Conservation (phyloP, 2,329 filamentous ascomycete genomes). For the Fusarium incarnatum region DNA sequence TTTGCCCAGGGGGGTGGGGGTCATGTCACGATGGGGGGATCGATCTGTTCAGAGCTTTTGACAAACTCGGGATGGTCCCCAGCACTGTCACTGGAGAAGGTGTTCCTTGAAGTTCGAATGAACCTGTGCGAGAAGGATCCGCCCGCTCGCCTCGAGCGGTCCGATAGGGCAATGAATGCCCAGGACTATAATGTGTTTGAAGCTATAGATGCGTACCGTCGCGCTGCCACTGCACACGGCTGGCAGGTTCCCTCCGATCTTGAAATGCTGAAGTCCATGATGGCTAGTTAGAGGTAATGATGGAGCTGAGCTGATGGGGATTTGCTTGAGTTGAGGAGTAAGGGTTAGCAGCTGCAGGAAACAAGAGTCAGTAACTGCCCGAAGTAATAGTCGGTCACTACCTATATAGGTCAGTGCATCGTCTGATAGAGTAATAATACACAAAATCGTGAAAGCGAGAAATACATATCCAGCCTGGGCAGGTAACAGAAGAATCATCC, state of each 20-base stretch:
- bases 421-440: background rate
- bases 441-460: background rate
- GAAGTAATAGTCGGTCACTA: background rate
- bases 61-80: slow-evolving; percentile 87
- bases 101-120: slow-evolving; percentile 83
- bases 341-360: background rate
- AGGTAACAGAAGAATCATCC: background rate
- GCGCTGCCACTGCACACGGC: slow-evolving; percentile 74
- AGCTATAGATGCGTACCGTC: slow-evolving; percentile 77
- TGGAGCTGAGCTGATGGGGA: background rate
- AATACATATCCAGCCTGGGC: background rate
- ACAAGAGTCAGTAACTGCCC: background rate
- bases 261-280: slow-evolving; percentile 53
- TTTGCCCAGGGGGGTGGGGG: slow-evolving; percentile 82
- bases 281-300: background rate
- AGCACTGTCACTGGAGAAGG: slow-evolving; percentile 78
- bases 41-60: slow-evolving; percentile 85
- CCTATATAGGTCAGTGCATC: background rate
- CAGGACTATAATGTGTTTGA: slow-evolving; percentile 75
- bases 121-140: slow-evolving; percentile 78
- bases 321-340: too few species aligned
- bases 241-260: slow-evolving; percentile 79
- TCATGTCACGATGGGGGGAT: slow-evolving; percentile 85
- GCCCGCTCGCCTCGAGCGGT: slow-evolving; percentile 75
- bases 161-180: background rate